Evolutionary conservation across 2,329 filamentous ascomycete species (phyloP).

Genomic region (Corniculantispora saksenae): DNA sequence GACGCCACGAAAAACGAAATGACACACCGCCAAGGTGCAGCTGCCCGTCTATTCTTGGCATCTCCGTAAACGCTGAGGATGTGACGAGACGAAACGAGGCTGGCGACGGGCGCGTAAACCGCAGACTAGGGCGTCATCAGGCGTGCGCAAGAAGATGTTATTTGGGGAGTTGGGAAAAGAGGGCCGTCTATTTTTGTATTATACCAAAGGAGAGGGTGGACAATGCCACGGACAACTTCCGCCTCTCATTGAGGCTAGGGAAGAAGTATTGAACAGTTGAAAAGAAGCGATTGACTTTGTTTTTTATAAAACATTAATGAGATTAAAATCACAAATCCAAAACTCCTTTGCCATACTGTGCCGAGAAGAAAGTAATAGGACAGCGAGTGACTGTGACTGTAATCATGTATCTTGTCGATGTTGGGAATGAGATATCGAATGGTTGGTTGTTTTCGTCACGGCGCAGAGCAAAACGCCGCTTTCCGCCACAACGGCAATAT

Average conservation of each 20-base stretch:
- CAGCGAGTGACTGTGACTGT: too few species aligned
- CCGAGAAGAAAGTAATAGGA: too few species aligned
- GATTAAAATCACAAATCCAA: too few species aligned
- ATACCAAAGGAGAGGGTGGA: background rate
- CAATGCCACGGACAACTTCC: background rate
- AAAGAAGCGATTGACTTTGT: background rate
- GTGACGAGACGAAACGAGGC: background rate
- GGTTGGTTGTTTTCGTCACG: too few species aligned
- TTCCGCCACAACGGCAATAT: background rate
- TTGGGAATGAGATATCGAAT: too few species aligned
- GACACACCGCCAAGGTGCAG: too few species aligned
- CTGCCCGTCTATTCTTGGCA: background rate
- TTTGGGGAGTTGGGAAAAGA: background rate
- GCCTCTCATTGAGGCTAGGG: background rate
- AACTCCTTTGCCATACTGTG: too few species aligned
- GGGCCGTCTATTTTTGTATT: background rate
- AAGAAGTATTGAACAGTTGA: background rate
- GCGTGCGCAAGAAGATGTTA: background rate
- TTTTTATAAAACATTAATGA: background rate
- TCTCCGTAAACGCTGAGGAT: background rate
- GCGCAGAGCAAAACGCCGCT: background rate
- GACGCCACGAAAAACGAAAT: background rate
- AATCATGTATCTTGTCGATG: too few species aligned
- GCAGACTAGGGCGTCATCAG: background rate
- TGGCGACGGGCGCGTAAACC: background rate